Evolutionary conservation across 441 rosid genomes (phyloP).

Genomic region (Daphne laureola): DNA sequence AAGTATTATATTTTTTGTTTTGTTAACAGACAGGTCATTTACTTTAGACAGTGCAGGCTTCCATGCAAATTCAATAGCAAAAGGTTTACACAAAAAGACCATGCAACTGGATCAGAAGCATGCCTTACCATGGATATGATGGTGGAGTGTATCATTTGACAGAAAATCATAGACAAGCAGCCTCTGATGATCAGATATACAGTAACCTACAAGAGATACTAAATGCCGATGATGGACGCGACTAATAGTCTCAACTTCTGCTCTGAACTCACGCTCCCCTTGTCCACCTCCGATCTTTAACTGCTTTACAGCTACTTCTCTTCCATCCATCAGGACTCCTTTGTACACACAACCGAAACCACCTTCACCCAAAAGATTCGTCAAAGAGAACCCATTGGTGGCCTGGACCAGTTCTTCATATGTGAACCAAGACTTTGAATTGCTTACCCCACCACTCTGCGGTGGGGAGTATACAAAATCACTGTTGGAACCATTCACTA

Average conservation of each 20-base stretch:
- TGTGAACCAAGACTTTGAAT: conserved; percentile 66
- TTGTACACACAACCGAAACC: conserved; percentile 96
- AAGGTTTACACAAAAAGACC: no score
- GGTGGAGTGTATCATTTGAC: conserved; percentile 77
- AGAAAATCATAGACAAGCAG: conserved; percentile 88
- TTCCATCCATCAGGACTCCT: conserved; percentile 63
- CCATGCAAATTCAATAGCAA: conserved; percentile 1
- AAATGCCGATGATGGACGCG: conserved; percentile 93
- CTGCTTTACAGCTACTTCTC: conserved; percentile 89
- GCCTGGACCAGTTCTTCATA: conserved; percentile 70
- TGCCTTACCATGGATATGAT: conserved; percentile 77
- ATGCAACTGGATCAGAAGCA: conserved; percentile 5
- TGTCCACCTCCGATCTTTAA: conserved; percentile 79
- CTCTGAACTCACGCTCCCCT: conserved; percentile 90
- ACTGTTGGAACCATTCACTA: conserved; percentile 31
- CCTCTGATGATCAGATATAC: conserved; percentile 69
- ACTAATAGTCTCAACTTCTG: conserved; percentile 89
- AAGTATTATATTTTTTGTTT: no score
- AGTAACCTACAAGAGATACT: conserved; percentile 92
- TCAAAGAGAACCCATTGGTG: conserved; percentile 56
- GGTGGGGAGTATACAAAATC: conserved; percentile 36
- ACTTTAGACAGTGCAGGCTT: not conserved
- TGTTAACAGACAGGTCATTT: no score
- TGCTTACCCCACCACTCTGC: conserved; percentile 46
- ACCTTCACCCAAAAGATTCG: conserved; percentile 86